Percentiles rank a stretch among this genome's conserved stretches.
phyloP scores from a whole-genome alignment of 2,329 filamentous ascomycete genomes.

The Trichoderma cornu-damae region DNA sequence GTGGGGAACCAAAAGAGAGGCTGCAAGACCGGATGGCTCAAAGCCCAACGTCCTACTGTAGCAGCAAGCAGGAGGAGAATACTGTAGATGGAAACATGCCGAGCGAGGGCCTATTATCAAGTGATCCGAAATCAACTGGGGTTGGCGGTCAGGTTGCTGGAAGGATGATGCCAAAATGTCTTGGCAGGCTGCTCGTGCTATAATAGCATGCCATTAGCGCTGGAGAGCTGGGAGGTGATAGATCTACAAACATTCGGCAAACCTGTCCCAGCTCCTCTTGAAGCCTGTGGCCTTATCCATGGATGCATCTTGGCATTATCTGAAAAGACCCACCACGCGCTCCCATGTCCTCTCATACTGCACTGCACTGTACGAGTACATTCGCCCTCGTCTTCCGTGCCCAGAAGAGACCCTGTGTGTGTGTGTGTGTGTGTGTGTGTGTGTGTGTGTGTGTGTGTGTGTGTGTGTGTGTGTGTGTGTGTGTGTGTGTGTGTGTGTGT shows the following conservation, averaged over 20 bases:
- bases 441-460: no score
- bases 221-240: background rate
- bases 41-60: background rate
- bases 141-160: background rate
- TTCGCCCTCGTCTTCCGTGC: no score
- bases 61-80: background rate
- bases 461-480: no score
- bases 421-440: no score
- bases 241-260: background rate
- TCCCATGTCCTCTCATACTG: background rate
- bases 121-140: background rate
- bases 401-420: no score
- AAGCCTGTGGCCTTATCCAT: background rate
- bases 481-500: no score
- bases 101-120: conserved; percentile 2
- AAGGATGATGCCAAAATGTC: background rate
- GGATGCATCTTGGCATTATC: background rate
- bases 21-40: background rate
- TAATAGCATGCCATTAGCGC: conserved; percentile 3
- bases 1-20: background rate
- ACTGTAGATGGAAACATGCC: conserved; percentile 6
- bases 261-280: background rate
- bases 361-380: no score
- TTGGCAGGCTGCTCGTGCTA: no score
- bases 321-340: background rate